Conservation (phyloP, 352 stramenopile genomes). For the Thraustochytrium sp. region DNA sequence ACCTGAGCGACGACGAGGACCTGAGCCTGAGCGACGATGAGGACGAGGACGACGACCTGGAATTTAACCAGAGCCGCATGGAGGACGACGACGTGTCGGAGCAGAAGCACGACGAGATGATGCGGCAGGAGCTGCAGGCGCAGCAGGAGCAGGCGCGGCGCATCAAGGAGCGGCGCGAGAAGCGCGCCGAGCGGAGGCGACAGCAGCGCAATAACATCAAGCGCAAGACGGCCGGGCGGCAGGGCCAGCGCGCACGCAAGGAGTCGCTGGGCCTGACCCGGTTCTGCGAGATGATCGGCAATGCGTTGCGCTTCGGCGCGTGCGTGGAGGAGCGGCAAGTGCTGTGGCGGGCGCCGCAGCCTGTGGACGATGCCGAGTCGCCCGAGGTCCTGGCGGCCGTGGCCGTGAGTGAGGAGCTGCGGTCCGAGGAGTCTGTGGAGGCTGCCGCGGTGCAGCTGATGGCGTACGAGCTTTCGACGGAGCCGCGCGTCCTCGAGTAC, state of each 20-base stretch:
- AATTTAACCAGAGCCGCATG: neutral
- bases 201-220: neutral
- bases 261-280: neutral
- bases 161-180: neutral
- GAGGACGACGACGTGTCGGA: too few relatives aligned
- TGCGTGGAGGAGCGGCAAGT: neutral
- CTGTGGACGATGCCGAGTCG: neutral
- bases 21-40: neutral
- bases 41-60: neutral
- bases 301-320: neutral
- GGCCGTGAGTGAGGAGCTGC: neutral
- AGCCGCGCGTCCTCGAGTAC: constrained; percentile 4
- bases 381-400: neutral
- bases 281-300: neutral
- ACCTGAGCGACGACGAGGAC: constrained; percentile 7
- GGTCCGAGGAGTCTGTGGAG: neutral
- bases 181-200: neutral
- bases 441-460: neutral
- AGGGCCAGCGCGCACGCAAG: neutral
- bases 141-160: neutral
- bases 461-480: neutral
- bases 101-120: neutral
- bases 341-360: neutral
- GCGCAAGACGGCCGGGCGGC: neutral
- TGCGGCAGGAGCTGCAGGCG: neutral